Percentiles rank a stretch among this genome's conserved stretches.
These are phyloP conservation scores for Amylocystis lapponica DNA, from an alignment of 768 basidiomycete genomes.

Conservation along the genomic window DNA sequence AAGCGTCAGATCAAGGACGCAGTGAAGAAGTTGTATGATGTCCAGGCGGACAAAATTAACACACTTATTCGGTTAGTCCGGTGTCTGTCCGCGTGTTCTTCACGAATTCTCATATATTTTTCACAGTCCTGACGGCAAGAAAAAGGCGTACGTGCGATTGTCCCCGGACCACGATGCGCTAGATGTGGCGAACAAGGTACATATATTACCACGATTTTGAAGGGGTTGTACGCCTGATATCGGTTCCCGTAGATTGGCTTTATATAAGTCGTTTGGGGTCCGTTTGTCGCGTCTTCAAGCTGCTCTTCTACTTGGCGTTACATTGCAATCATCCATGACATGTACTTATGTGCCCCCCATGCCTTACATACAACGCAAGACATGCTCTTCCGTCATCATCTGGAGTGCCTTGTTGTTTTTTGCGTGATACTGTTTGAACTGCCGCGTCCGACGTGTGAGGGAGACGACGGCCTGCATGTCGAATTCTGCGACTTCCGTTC, in stretches of 20 bases:
- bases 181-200: conserved; percentile 95
- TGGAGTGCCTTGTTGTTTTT: neutral
- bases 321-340: conserved; percentile 2
- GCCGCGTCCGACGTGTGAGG: neutral
- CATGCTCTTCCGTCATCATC: conserved; percentile 1
- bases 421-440: no score
- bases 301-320: neutral
- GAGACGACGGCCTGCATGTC: neutral
- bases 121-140: conserved; percentile 90
- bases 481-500: no score
- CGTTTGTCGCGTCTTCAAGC: conserved; percentile 4
- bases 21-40: conserved; percentile 98
- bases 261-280: conserved; percentile 50
- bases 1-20: conserved; percentile 99
- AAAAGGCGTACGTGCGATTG: conserved; percentile 98
- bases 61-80: conserved; percentile 86
- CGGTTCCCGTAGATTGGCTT: conserved; percentile 72
- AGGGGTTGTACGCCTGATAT: neutral
- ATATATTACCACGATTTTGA: conserved; percentile 8
- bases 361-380: conserved; percentile 3
- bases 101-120: neutral
- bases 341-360: conserved; percentile 8
- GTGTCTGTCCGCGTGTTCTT: neutral
- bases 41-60: conserved; percentile 94
- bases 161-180: conserved; percentile 94